Evolutionary conservation across 495 filamentous ascomycete species (phyloP).

Genomic region (Trichoderma asperelloides): DNA sequence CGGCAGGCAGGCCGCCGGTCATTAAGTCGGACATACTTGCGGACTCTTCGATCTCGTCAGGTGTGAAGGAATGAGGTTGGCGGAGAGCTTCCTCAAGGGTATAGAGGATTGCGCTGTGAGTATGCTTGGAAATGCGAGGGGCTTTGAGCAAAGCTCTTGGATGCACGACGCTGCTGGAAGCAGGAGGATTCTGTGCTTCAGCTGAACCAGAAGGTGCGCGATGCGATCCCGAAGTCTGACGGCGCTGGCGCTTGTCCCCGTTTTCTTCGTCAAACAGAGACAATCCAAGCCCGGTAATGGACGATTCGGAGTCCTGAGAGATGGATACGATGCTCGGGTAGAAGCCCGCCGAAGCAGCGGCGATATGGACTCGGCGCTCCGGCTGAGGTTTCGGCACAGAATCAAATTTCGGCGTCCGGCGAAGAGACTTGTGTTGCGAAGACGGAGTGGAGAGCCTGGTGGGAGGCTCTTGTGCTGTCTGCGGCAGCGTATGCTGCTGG

Average conservation of each 20-base stretch:
- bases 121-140: constrained; percentile 35
- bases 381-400: constrained; percentile 32
- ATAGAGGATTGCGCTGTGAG: constrained; percentile 68
- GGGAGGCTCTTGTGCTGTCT: constrained; percentile 17
- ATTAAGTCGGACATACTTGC: constrained; percentile 86
- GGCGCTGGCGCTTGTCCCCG: constrained; percentile 16
- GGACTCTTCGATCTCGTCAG: constrained; percentile 82
- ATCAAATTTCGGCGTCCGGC: constrained; percentile 39
- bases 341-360: constrained; percentile 26
- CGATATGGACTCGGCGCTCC: constrained; percentile 24
- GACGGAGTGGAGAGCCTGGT: constrained; percentile 30
- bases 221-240: not conserved
- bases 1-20: constrained; percentile 38
- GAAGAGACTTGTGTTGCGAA: constrained; percentile 29
- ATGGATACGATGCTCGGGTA: constrained; percentile 25
- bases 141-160: not conserved
- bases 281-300: constrained; percentile 16
- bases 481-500: constrained; percentile 31
- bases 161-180: not conserved
- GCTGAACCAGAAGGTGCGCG: not conserved
- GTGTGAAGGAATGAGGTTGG: constrained; percentile 72
- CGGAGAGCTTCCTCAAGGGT: constrained; percentile 86
- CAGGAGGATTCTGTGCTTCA: not conserved
- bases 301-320: constrained; percentile 20
- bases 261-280: constrained; percentile 14